phyloP scores from a whole-genome alignment of 352 stramenopile species.

The Pythium sukuiense region DNA sequence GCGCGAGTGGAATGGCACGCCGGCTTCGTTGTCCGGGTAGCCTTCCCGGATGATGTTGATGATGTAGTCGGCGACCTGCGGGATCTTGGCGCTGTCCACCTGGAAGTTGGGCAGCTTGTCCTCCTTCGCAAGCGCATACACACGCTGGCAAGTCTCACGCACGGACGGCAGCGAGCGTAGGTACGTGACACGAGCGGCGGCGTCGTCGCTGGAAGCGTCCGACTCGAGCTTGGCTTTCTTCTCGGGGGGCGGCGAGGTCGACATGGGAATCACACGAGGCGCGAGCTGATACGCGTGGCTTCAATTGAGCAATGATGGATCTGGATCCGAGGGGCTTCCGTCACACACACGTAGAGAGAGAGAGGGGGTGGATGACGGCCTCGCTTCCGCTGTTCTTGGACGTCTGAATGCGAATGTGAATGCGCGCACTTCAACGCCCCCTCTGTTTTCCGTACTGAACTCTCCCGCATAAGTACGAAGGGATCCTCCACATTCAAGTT shows the following conservation, averaged over 20 bases:
- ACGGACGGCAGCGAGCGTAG: conserved; percentile 74
- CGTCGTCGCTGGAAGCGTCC: conserved; percentile 4
- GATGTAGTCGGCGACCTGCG: conserved; percentile 67
- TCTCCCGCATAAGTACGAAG: neutral
- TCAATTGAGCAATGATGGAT: conserved; percentile 2
- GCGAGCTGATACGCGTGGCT: neutral
- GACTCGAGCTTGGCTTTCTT: conserved; percentile 18
- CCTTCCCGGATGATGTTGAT: conserved; percentile 55
- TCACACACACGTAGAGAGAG: neutral
- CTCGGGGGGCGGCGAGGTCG: conserved; percentile 21
- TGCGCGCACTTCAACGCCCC: conserved; percentile 14
- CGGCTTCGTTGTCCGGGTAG: conserved; percentile 48
- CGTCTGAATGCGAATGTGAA: conserved; percentile 13
- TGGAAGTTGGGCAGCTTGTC: conserved; percentile 65
- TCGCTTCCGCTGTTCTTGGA: neutral
- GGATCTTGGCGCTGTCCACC: conserved; percentile 55
- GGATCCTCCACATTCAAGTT: neutral
- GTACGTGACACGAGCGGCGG: conserved; percentile 34
- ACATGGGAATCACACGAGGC: conserved; percentile 5
- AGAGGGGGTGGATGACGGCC: neutral
- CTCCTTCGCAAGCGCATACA: conserved; percentile 52
- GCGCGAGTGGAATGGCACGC: conserved; percentile 80
- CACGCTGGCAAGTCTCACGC: conserved; percentile 63
- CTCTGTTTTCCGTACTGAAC: neutral
- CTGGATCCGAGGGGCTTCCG: neutral